Base-by-base conservation (phyloP, 2,329 filamentous ascomycete species). In the Lasiodiplodia sp. region DNA sequence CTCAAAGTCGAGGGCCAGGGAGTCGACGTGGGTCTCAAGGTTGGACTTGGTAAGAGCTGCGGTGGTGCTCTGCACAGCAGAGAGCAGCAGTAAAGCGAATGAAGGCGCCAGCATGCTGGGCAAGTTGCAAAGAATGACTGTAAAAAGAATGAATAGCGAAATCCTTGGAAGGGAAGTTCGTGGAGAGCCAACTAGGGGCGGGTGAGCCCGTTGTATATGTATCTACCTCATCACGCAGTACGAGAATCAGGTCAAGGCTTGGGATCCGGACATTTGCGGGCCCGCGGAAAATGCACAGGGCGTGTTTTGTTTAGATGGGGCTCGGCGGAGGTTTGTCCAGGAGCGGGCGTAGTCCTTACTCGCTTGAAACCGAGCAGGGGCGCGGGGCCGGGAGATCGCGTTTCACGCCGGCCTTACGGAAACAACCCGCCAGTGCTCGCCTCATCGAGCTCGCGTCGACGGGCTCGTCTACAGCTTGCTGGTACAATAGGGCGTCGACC, bases 1-100 rank as follows among this genome's bases (percentile, higher is more conserved):
- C 40, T 80, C 78, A 70, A 79, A 78, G 34, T 81, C 79, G n/a
- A 89, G 81, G 37, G 82, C 78, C 62, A 88, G 74, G 63, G 78
- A 75, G 71, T 82, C 80, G 64, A 80, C 77, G 60, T 81, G 76
- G 55, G 78, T 82, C 71, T 80, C 75, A 21, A 84, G 75, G 73
- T 76, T 77, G 60, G 81, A 80, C 70, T 86, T 77, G 28, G 78
- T 76, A 56, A 81, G 79, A 37, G 76, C 76, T 38, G 75, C 79
- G 64, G 78, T 73, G 69, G 72, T 77, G 49, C 56, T 62, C 73
- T 75, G 74, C 70, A 74, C 75, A 70, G 76, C 75, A 69, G 77
- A 71, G 52, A 78, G 73, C 67, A 77, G 71, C 58, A 76, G 75
- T 72, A 79, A 69, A 77, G 75, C 66, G 72, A 76, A 74, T 40